Conservation (phyloP, 2,329 filamentous ascomycete species). For the Clonostachys chloroleuca region DNA sequence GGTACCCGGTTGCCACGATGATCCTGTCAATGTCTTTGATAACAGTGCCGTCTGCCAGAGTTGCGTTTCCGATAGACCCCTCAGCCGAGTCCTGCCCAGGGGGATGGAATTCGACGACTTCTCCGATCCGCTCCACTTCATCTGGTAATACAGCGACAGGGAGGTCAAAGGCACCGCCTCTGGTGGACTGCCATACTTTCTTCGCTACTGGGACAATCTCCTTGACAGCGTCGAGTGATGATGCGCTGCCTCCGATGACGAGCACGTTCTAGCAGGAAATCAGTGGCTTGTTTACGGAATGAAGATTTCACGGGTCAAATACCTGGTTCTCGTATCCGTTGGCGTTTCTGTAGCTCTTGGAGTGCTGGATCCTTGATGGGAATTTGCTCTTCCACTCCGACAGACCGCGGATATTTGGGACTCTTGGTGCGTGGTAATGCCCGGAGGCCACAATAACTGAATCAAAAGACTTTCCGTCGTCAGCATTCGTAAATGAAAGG, state of each 20-base stretch:
- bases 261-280: constrained; percentile 45
- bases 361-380: constrained; percentile 54
- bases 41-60: constrained; percentile 34
- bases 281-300: too few relatives aligned
- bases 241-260: constrained; percentile 45
- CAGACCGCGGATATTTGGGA: constrained; percentile 58
- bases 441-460: constrained; percentile 63
- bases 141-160: constrained; percentile 46
- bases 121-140: constrained; percentile 45
- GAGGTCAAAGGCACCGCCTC: constrained; percentile 54
- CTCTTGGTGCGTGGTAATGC: constrained; percentile 59
- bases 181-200: constrained; percentile 44
- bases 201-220: constrained; percentile 29
- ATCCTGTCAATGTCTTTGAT: constrained; percentile 55
- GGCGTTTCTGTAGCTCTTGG: constrained; percentile 67
- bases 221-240: constrained; percentile 33
- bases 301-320: too few relatives aligned
- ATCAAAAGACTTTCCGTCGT: constrained; percentile 45
- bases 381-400: constrained; percentile 49
- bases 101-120: constrained; percentile 38
- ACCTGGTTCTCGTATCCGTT: constrained; percentile 30
- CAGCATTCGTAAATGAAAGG: constrained; percentile 14
- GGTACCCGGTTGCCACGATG: constrained; percentile 65
- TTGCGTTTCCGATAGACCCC: too few relatives aligned
- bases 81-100: neutral